Conservation (phyloP, 495 filamentous ascomycete genomes). For the Jackrogersella multiformis region DNA sequence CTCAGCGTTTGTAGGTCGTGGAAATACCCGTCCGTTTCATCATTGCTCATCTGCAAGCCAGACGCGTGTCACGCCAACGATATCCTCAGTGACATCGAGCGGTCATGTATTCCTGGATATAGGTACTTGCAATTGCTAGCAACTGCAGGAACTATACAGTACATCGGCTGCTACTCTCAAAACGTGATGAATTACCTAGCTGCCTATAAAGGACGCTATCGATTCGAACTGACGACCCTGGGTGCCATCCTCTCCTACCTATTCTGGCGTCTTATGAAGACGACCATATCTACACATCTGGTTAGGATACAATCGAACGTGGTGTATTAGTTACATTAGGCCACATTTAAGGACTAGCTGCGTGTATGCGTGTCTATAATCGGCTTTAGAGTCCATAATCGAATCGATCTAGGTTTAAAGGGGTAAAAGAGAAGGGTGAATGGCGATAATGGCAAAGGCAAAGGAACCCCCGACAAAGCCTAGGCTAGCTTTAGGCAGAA, state of each 20-base stretch:
- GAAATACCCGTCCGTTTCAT: neutral
- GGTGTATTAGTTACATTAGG: neutral
- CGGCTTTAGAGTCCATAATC: neutral
- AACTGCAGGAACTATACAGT: too few relatives aligned
- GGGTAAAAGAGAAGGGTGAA: neutral
- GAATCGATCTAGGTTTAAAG: constrained; percentile 6
- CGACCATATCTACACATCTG: neutral
- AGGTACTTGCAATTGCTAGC: too few relatives aligned
- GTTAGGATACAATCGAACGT: neutral
- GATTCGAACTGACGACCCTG: neutral
- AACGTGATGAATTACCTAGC: too few relatives aligned
- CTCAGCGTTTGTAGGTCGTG: neutral
- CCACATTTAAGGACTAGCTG: neutral
- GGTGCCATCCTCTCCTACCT: constrained; percentile 14
- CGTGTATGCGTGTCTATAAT: neutral
- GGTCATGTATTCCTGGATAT: constrained; percentile 16
- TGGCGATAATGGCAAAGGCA: constrained; percentile 8
- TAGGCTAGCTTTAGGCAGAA: neutral
- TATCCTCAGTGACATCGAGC: constrained; percentile 5
- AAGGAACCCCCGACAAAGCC: constrained; percentile 6
- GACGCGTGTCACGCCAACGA: constrained; percentile 17
- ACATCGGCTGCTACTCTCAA: too few relatives aligned
- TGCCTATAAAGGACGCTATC: neutral
- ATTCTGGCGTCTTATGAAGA: neutral
- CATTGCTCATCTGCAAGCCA: constrained; percentile 10